phyloP scores from a whole-genome alignment of 208 protist species.

The Acanthamoeba lenticulata region DNA sequence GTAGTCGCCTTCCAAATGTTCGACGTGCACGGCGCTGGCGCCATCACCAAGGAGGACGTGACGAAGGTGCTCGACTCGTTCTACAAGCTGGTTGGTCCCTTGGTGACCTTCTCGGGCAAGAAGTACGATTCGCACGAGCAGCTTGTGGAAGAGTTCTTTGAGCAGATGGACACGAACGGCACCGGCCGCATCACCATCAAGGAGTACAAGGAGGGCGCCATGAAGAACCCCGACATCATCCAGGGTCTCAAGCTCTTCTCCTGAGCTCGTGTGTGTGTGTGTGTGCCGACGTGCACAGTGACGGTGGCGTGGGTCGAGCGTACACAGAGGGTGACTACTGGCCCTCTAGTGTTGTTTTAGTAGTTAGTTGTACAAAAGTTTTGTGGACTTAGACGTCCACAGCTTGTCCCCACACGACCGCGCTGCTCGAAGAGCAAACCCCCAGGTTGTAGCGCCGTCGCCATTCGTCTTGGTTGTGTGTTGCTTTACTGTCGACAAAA shows the following conservation, averaged over 20 bases:
- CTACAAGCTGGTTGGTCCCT: conserved; percentile 88
- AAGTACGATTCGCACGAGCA: conserved; percentile 58
- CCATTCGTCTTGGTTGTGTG: neutral
- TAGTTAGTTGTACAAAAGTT: too few species aligned
- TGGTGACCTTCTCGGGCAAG: conserved; percentile 82
- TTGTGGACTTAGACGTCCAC: too few species aligned
- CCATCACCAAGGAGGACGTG: conserved; percentile 90
- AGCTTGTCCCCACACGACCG: too few species aligned
- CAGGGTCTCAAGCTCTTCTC: conserved; percentile 75
- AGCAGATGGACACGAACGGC: conserved; percentile 58
- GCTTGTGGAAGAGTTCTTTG: conserved; percentile 67
- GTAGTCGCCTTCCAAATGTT: conserved; percentile 92
- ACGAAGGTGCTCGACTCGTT: conserved; percentile 91
- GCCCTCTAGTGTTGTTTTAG: too few species aligned
- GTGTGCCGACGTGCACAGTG: neutral
- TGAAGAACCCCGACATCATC: conserved; percentile 84
- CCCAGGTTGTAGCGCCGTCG: neutral
- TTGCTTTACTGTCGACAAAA: neutral
- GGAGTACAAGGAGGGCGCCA: conserved; percentile 71
- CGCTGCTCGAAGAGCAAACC: too few species aligned
- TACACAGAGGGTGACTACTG: too few species aligned
- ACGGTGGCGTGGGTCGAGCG: too few species aligned
- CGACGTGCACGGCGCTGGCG: conserved; percentile 93
- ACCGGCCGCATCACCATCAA: conserved; percentile 33
- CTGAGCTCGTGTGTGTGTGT: neutral